phyloP scores from a whole-genome alignment of 495 filamentous ascomycete genomes.

The Schizothecium vesticola region DNA sequence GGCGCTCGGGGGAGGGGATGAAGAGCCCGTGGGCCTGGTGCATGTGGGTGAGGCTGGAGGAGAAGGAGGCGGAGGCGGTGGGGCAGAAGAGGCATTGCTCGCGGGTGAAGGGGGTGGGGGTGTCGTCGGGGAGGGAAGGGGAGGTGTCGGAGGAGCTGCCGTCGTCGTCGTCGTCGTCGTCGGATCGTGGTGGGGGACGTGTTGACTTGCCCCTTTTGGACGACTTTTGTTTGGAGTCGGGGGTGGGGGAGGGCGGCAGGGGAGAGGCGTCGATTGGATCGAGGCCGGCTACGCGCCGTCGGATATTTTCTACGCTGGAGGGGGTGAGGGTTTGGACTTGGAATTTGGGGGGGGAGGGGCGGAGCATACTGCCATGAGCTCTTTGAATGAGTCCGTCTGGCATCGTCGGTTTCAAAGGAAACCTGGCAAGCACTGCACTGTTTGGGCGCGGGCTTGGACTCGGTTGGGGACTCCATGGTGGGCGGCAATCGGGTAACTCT shows the following conservation, averaged over 20 bases:
- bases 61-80: slow-evolving; percentile 15
- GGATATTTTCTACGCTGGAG: slow-evolving; percentile 10
- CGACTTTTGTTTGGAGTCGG: neutral
- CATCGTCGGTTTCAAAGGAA: slow-evolving; percentile 1
- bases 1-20: slow-evolving; percentile 21
- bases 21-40: slow-evolving; percentile 27
- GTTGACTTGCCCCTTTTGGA: neutral
- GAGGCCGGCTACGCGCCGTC: slow-evolving; percentile 7
- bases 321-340: neutral
- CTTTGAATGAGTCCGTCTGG: slow-evolving; percentile 8
- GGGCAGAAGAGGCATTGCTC: slow-evolving; percentile 28
- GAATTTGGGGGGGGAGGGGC: neutral
- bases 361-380: slow-evolving; percentile 13
- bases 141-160: neutral
- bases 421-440: slow-evolving; percentile 14
- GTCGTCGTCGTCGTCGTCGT: neutral
- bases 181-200: neutral
- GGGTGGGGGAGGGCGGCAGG: neutral
- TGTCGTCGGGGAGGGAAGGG: neutral
- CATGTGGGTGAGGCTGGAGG: slow-evolving; percentile 31
- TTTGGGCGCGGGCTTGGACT: neutral
- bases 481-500: neutral
- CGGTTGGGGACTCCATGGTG: neutral
- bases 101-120: neutral
- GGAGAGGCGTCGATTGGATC: slow-evolving; percentile 1